Evolutionary conservation across 306 rosid species (phyloP).

Genomic region (Fragaria vesca): DNA sequence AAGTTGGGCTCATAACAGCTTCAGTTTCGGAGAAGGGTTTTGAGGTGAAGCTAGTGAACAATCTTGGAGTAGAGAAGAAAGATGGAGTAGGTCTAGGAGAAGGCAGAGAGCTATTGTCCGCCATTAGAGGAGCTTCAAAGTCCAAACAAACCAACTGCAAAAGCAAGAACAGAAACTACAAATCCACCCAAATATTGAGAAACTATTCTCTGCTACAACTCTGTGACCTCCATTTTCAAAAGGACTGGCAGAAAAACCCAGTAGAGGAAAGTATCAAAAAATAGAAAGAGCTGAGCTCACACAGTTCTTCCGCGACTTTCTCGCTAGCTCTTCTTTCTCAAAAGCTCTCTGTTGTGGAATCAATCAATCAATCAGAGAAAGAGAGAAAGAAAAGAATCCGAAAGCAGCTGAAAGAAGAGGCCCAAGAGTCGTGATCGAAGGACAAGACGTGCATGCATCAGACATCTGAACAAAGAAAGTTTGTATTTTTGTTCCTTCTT

Average conservation of each 20-base stretch:
- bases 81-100: constrained; percentile 44
- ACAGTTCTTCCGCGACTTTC: constrained; percentile 54
- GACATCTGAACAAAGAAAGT: constrained; percentile 40
- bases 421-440: constrained; percentile 55
- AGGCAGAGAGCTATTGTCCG: constrained; percentile 38
- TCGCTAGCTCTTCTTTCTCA: constrained; percentile 24
- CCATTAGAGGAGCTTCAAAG: constrained; percentile 40
- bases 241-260: neutral
- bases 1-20: constrained; percentile 69
- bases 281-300: neutral
- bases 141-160: constrained; percentile 27
- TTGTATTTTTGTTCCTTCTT: constrained; percentile 54
- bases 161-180: constrained; percentile 14
- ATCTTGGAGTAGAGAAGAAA: constrained; percentile 56
- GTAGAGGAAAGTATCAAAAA: neutral
- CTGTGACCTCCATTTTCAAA: constrained; percentile 32
- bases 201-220: constrained; percentile 25
- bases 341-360: neutral
- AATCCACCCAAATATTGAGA: neutral
- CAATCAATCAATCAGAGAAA: constrained; percentile 1
- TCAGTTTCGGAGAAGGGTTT: constrained; percentile 56
- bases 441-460: constrained; percentile 66
- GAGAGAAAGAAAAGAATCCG: constrained; percentile 38
- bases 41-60: constrained; percentile 51
- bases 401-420: constrained; percentile 39